These are phyloP conservation scores for Neofusicoccum umdonicola DNA, from an alignment of 2,329 filamentous ascomycete species.

Conservation along the genomic window DNA sequence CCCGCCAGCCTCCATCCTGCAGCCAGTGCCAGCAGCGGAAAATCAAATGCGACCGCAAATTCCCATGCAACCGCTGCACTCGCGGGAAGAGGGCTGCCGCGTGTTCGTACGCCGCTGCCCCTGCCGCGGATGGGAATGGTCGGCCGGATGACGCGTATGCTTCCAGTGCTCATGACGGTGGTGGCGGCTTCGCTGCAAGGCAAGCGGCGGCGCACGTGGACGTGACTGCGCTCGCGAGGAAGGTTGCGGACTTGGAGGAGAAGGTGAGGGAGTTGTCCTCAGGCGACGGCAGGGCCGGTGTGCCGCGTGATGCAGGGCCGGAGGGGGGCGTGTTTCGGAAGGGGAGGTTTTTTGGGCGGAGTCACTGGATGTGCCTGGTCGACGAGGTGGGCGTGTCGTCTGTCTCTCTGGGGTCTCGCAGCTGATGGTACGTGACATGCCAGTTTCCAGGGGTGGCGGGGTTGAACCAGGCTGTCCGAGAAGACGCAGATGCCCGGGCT, in stretches of 20 bases:
- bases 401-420: conserved; percentile 14
- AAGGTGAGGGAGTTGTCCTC: not conserved
- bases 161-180: too few species aligned
- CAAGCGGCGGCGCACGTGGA: too few species aligned
- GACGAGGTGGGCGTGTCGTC: conserved; percentile 40
- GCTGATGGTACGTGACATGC: not conserved
- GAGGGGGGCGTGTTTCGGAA: not conserved
- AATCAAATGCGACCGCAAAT: conserved; percentile 27
- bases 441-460: not conserved
- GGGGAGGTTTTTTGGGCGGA: conserved; percentile 52
- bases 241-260: not conserved
- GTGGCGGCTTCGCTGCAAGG: too few species aligned
- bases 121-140: too few species aligned
- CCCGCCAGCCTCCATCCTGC: conserved; percentile 22
- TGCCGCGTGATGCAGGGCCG: conserved; percentile 14
- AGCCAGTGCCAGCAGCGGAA: conserved; percentile 27
- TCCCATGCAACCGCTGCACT: conserved; percentile 26
- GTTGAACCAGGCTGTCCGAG: not conserved
- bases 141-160: too few species aligned
- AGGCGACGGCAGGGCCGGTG: not conserved
- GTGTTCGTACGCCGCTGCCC: conserved; percentile 15
- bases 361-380: conserved; percentile 55
- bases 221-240: too few species aligned
- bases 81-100: conserved; percentile 2
- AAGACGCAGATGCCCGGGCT: not conserved